Evolutionary conservation across 306 rosid genomes (phyloP).

Genomic region (Dryas drummondii): DNA sequence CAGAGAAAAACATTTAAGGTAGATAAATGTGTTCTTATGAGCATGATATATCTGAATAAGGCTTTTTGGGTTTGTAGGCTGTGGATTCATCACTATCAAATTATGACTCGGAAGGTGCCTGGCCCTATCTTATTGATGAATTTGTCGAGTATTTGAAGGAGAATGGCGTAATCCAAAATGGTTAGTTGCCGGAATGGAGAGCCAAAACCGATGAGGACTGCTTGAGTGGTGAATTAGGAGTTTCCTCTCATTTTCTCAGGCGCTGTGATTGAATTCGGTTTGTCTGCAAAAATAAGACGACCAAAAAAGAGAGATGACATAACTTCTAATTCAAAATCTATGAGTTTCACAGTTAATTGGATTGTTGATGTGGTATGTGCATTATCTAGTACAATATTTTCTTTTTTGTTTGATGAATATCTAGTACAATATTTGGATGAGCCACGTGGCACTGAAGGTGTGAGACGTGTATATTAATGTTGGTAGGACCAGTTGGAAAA

Average conservation of each 20-base stretch:
- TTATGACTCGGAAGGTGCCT: constrained; percentile 96
- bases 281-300: constrained; percentile 25
- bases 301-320: background rate
- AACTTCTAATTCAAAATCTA: background rate
- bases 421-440: background rate
- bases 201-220: constrained; percentile 34
- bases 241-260: background rate
- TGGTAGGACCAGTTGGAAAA: no score
- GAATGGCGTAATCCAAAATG: constrained; percentile 59
- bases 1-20: background rate
- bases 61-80: constrained; percentile 45
- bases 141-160: constrained; percentile 88
- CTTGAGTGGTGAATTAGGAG: constrained; percentile 11
- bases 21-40: background rate
- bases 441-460: background rate
- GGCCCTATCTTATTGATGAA: constrained; percentile 98
- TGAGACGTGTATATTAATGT: no score
- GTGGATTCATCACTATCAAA: constrained; percentile 66
- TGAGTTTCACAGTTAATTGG: constrained; percentile 2
- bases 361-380: constrained; percentile 17
- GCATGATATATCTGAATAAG: background rate
- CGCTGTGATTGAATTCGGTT: constrained; percentile 17
- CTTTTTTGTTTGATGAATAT: background rate
- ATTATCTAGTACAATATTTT: background rate
- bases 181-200: constrained; percentile 39